Percentiles rank a stretch among this genome's conserved stretches.
Conservation (phyloP, 1,284 basidiomycete species). For the Cryptococcus sp. region DNA sequence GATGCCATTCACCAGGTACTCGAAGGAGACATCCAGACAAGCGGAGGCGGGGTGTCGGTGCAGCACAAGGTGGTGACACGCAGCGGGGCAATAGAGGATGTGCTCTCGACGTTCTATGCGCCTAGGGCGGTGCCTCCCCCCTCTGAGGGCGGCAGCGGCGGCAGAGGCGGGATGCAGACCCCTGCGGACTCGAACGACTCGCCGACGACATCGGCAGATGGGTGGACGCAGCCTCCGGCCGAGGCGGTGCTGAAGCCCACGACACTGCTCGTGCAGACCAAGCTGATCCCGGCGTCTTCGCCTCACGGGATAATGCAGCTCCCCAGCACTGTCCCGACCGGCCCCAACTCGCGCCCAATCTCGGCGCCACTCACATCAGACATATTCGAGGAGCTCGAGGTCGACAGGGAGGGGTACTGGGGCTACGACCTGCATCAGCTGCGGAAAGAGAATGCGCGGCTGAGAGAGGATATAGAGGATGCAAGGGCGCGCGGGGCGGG, state of each 20-base stretch:
- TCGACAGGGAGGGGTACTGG: conserved; percentile 69
- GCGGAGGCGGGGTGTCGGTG: conserved; percentile 20
- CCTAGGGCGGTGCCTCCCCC: conserved; percentile 7
- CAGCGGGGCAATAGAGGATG: conserved; percentile 28
- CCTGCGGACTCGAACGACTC: not conserved
- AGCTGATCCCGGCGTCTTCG: conserved; percentile 14
- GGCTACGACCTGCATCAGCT: conserved; percentile 88
- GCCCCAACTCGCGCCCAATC: conserved; percentile 32
- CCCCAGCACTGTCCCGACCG: conserved; percentile 6
- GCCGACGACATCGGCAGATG: not conserved
- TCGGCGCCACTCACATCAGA: conserved; percentile 51
- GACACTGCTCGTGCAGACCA: conserved; percentile 35
- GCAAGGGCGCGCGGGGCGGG: conserved; percentile 17
- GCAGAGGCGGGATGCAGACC: conserved; percentile 4
- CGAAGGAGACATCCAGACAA: conserved; percentile 6
- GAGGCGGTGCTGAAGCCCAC: conserved; percentile 15
- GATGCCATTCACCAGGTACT: conserved; percentile 24
- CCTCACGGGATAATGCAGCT: not conserved
- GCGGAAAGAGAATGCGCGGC: conserved; percentile 65
- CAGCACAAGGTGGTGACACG: conserved; percentile 30
- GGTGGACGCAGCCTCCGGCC: not conserved
- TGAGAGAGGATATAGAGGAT: conserved; percentile 63
- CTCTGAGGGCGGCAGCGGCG: not conserved
- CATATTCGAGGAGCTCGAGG: conserved; percentile 71
- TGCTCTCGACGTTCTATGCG: conserved; percentile 39